Base-by-base conservation (phyloP, 1,139 yeast species). In the Geotrichum aggregatum region DNA sequence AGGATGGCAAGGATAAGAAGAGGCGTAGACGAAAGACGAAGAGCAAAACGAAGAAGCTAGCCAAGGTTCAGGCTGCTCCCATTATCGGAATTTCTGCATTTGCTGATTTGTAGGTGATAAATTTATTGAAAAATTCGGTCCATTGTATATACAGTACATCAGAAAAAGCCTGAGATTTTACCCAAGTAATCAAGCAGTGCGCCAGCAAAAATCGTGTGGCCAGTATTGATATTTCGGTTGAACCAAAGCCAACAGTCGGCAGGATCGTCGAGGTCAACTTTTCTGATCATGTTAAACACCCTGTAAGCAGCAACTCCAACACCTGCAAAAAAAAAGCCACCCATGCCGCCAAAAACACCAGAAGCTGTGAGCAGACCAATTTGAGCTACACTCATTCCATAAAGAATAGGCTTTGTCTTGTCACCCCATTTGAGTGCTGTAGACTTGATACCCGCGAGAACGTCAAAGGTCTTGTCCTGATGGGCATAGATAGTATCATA, bases 401-500 rank as follows among this genome's bases (percentile, higher is more conserved):
- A 75, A 61, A 87, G 72, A 47, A 89, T 80, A 3, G 82, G 78
- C 64, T 84, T 88, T 1, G 96, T 79, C 33, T 79, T 77, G 19
- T 78, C 79, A 2, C 94, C 95, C 98, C 98, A 92, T 3, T 84
- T 88, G 61, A 92, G 76, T 3, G 98, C 98, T 0, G 98, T 88
- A 1, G 96, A 87, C 68, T 91, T 89, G 60, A 94, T 85, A 6
- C 98, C 98, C 0, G 96, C 98, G 52, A 77, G 73, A 50, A 85
- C 71, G 68, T 94, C 99, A 63, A 84, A 94, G 55, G 70, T 72
- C 71, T 94, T 94, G 69, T 94, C 98, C 71, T 94, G 99, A 67
- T 94, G 99, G 1, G 98, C 98, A 67, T 94, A 94, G 41, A 94
- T 82, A 2, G 98, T 87, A 68, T 94, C 99, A 68, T 94, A 94